A percentile compares a stretch with the other conserved stretches of the same genome.
Conservation (phyloP, 129 eudicot species). For the Tanacetum coccineum region DNA sequence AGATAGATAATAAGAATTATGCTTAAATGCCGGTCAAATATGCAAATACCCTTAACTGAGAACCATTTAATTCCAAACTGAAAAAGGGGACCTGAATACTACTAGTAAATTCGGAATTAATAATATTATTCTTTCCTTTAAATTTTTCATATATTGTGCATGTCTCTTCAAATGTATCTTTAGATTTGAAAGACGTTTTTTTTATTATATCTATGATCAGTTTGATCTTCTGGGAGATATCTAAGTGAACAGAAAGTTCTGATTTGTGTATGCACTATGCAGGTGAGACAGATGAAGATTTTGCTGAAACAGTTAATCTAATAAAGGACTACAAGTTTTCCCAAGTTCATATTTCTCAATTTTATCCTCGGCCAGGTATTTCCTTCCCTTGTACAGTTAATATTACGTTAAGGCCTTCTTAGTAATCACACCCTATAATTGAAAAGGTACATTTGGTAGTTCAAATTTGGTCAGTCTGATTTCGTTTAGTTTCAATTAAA, state of each 20-base stretch:
- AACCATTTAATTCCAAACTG: background rate
- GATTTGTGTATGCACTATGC: slow-evolving; percentile 15
- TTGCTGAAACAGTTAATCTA: slow-evolving; percentile 72
- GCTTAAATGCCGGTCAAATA: background rate
- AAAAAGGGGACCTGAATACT: background rate
- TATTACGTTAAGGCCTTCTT: background rate
- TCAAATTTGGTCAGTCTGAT: background rate
- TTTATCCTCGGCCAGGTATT: slow-evolving; percentile 98
- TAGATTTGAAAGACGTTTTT: background rate
- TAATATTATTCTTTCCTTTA: too few relatives aligned
- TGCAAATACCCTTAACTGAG: background rate
- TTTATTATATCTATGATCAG: too few relatives aligned
- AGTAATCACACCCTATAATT: background rate
- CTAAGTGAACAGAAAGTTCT: slow-evolving; percentile 6
- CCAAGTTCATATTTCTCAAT: slow-evolving; percentile 97
- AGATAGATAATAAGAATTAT: background rate
- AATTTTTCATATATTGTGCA: background rate
- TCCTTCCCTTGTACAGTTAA: slow-evolving; percentile 1
- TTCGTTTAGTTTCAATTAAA: background rate
- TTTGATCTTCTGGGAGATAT: too few relatives aligned
- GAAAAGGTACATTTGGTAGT: background rate
- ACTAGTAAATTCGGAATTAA: too few relatives aligned
- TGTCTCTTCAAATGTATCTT: background rate
- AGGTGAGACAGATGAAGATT: slow-evolving; percentile 98
- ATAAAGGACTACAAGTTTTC: slow-evolving; percentile 91